These are phyloP conservation scores for Rubroshorea leprosula DNA, from an alignment of 345 rosid genomes.

Conservation along the genomic window DNA sequence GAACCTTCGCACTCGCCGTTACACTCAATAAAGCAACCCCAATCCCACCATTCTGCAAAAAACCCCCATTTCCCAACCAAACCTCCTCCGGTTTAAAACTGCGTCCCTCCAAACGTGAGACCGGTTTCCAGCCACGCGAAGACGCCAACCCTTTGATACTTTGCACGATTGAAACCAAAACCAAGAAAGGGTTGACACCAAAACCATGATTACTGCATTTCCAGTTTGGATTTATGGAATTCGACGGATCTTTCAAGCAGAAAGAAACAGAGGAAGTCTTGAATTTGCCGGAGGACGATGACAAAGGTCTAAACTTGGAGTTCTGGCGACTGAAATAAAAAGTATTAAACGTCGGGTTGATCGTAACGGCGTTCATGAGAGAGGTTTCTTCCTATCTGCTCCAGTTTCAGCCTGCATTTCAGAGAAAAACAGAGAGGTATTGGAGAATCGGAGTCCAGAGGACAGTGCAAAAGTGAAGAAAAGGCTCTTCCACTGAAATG, in stretches of 20 bases:
- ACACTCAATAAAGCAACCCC: conserved; percentile 64
- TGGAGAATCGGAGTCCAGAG: too few relatives aligned
- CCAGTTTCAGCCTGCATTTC: conserved; percentile 30
- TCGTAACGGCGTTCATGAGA: conserved; percentile 41
- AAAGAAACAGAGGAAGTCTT: conserved; percentile 29
- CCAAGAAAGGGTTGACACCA: conserved; percentile 28
- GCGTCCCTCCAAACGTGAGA: conserved; percentile 35
- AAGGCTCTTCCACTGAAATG: too few relatives aligned
- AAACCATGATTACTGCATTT: conserved; percentile 7
- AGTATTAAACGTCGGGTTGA: conserved; percentile 29
- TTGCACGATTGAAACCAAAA: conserved; percentile 36
- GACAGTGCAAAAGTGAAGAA: too few relatives aligned
- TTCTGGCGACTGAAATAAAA: conserved; percentile 21
- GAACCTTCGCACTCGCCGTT: conserved; percentile 61
- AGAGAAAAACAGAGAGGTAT: conserved; percentile 3
- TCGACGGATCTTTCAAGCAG: conserved; percentile 25
- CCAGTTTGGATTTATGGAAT: conserved; percentile 20
- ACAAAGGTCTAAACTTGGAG: conserved; percentile 9
- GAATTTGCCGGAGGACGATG: conserved; percentile 24
- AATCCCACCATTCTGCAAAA: conserved; percentile 45
- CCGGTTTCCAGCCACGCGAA: conserved; percentile 47
- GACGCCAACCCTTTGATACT: conserved; percentile 36
- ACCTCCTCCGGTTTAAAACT: conserved; percentile 31
- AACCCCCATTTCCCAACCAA: conserved; percentile 22
- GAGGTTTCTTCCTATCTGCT: conserved; percentile 6